These are phyloP conservation scores for Onygena corvina DNA, from an alignment of 2,329 filamentous ascomycete genomes.

Conservation along the genomic window DNA sequence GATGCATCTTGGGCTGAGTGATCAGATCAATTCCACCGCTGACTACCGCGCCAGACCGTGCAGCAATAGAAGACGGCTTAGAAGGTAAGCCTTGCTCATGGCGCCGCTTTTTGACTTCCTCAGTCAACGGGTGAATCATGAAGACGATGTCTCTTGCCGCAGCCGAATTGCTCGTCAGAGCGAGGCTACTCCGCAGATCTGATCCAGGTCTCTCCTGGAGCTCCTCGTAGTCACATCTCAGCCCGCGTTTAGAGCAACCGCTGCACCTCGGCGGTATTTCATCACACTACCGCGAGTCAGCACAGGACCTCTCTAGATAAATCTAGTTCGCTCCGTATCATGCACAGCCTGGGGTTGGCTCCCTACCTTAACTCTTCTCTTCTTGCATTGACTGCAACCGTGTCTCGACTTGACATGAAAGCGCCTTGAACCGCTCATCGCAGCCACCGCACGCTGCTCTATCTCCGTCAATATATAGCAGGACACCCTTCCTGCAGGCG, in stretches of 20 bases:
- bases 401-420: constrained; percentile 25
- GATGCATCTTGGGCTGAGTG: constrained; percentile 11
- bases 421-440: constrained; percentile 13
- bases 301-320: too few relatives aligned
- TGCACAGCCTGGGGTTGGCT: not conserved
- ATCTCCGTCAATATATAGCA: too few relatives aligned
- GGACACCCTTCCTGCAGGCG: too few relatives aligned
- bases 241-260: constrained; percentile 18
- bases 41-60: too few relatives aligned
- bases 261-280: constrained; percentile 16
- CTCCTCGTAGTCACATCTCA: constrained; percentile 17
- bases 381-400: constrained; percentile 25
- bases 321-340: not conserved
- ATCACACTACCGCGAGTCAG: constrained; percentile 15
- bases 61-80: not conserved
- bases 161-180: not conserved
- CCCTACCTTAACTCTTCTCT: constrained; percentile 25
- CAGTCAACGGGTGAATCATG: not conserved
- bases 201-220: not conserved
- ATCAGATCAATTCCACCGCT: constrained; percentile 1
- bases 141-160: not conserved
- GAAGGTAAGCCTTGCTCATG: not conserved
- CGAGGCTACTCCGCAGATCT: not conserved
- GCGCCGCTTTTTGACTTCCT: not conserved
- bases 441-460: too few relatives aligned